phyloP scores from a whole-genome alignment of 1,284 basidiomycete genomes.

The Ustilago hordei region DNA sequence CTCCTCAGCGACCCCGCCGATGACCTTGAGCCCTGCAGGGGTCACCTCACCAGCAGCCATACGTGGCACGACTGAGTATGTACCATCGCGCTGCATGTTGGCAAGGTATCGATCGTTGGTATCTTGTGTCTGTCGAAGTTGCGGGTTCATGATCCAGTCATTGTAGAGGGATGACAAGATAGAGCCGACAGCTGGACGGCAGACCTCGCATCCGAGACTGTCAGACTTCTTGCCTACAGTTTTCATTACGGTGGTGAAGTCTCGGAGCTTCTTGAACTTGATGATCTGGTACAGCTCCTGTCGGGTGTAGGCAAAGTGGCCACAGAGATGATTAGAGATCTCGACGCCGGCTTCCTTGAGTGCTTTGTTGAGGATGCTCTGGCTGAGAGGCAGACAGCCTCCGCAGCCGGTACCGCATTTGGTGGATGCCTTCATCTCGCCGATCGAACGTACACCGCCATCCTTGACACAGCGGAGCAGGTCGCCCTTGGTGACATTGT shows the following conservation, averaged over 20 bases:
- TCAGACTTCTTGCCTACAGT: constrained; percentile 73
- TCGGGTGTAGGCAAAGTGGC: constrained; percentile 78
- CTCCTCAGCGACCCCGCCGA: constrained; percentile 79
- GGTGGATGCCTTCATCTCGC: constrained; percentile 77
- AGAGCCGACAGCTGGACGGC: constrained; percentile 78
- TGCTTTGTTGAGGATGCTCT: constrained; percentile 76
- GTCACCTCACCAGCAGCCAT: constrained; percentile 79
- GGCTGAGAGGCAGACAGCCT: constrained; percentile 77
- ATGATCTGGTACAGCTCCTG: constrained; percentile 79
- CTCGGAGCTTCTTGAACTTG: constrained; percentile 77
- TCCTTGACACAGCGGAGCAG: constrained; percentile 75
- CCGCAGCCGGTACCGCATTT: constrained; percentile 81
- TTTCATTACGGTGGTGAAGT: constrained; percentile 75
- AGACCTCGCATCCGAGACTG: constrained; percentile 79
- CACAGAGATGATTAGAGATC: constrained; percentile 77
- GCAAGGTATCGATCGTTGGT: constrained; percentile 78
- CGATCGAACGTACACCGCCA: constrained; percentile 73
- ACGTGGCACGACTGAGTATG: constrained; percentile 80
- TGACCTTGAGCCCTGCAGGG: constrained; percentile 77
- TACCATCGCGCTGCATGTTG: constrained; percentile 81
- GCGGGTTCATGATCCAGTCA: constrained; percentile 77
- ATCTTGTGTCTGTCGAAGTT: constrained; percentile 79
- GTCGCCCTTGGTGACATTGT: constrained; percentile 78
- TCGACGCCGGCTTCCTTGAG: constrained; percentile 78
- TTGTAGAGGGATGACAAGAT: constrained; percentile 80